Evolutionary conservation across 257 asterid genomes (phyloP).

Genomic region (Ilex aquifolium): DNA sequence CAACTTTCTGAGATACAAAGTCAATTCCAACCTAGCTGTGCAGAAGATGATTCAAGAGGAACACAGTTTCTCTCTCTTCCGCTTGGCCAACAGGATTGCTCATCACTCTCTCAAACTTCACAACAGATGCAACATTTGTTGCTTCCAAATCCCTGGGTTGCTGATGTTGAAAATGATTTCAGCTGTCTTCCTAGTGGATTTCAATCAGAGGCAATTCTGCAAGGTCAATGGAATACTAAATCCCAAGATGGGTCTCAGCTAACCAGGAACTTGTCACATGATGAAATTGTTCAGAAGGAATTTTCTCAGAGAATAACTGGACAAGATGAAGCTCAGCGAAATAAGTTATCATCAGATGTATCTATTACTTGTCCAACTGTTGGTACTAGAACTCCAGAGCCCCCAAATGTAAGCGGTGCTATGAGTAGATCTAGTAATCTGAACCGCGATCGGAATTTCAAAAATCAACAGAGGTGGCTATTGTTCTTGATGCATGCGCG

Average conservation of each 20-base stretch:
- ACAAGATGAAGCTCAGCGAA: conserved; percentile 64
- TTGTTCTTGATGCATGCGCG: conserved; percentile 89
- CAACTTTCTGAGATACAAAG: conserved; percentile 53
- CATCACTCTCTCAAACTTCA: conserved; percentile 46
- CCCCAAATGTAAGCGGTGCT: conserved; percentile 29
- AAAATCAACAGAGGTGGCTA: conserved; percentile 78
- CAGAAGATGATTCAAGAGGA: conserved; percentile 51
- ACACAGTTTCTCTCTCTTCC: conserved; percentile 41
- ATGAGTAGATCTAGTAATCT: conserved; percentile 33
- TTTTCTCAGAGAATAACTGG: conserved; percentile 50
- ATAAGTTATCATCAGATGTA: conserved; percentile 62
- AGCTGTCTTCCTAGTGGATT: conserved; percentile 41
- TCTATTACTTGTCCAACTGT: conserved; percentile 50
- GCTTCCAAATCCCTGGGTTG: conserved; percentile 46
- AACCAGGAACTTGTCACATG: conserved; percentile 34
- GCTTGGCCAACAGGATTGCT: conserved; percentile 37
- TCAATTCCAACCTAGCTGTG: conserved; percentile 44
- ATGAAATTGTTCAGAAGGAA: conserved; percentile 47
- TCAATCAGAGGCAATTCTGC: conserved; percentile 40
- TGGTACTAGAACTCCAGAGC: conserved; percentile 41
- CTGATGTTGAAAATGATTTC: conserved; percentile 49
- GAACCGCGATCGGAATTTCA: conserved; percentile 53
- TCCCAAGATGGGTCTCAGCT: conserved; percentile 49
- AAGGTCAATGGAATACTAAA: conserved; percentile 54
- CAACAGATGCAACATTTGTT: conserved; percentile 53